phyloP scores from a whole-genome alignment of 257 asterid genomes.

The Solanum chiquidenum region DNA sequence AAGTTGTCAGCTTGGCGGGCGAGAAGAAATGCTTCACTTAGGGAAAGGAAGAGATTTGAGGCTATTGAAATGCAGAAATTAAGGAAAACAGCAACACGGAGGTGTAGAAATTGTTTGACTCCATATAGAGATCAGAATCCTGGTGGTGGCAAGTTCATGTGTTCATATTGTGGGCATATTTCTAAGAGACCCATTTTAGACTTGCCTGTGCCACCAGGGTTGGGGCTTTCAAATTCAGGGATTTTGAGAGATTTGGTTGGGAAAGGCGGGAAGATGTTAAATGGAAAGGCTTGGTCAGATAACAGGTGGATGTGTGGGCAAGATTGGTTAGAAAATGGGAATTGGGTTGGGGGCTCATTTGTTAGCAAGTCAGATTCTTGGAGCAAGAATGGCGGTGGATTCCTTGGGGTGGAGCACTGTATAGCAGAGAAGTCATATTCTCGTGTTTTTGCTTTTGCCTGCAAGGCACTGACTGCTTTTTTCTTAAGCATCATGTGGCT shows the following conservation, averaged over 20 bases:
- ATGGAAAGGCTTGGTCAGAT: constrained; percentile 79
- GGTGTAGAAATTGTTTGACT: constrained; percentile 92
- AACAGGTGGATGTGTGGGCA: constrained; percentile 90
- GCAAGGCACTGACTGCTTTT: constrained; percentile 45
- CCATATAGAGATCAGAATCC: constrained; percentile 95
- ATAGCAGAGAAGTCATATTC: constrained; percentile 68
- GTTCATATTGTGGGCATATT: constrained; percentile 94
- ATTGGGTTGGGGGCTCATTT: constrained; percentile 55
- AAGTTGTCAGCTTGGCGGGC: constrained; percentile 71
- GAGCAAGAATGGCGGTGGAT: constrained; percentile 46
- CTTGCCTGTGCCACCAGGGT: constrained; percentile 64
- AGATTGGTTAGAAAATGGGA: constrained; percentile 84
- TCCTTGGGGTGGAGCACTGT: constrained; percentile 52
- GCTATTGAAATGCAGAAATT: constrained; percentile 85
- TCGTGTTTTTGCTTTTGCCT: constrained; percentile 47
- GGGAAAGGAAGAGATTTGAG: constrained; percentile 74
- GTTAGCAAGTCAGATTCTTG: constrained; percentile 56
- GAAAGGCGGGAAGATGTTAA: constrained; percentile 77
- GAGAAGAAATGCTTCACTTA: constrained; percentile 64
- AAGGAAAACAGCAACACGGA: constrained; percentile 85
- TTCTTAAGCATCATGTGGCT: constrained; percentile 55
- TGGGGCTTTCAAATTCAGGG: constrained; percentile 64
- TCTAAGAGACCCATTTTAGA: constrained; percentile 92
- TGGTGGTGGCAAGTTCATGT: constrained; percentile 94
- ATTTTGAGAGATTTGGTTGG: constrained; percentile 77